Conservation (phyloP, 2,329 filamentous ascomycete genomes). For the Cordyceps cateniannulata region DNA sequence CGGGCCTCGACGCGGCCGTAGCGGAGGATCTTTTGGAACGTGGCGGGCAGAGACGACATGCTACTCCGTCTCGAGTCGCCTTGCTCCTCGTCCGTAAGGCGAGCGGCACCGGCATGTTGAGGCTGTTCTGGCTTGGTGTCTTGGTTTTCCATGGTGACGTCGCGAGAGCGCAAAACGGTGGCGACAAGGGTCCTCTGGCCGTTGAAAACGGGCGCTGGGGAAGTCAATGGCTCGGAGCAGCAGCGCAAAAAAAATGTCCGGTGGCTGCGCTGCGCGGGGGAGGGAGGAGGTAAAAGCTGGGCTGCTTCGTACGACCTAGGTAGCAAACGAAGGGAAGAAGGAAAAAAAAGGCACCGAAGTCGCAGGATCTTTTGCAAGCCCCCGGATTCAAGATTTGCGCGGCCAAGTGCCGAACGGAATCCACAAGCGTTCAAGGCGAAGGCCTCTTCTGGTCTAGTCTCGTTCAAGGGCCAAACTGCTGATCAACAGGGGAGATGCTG, state of each 20-base stretch:
- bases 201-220: too few species aligned
- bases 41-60: background rate
- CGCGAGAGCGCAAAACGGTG: background rate
- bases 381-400: background rate
- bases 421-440: background rate
- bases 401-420: background rate
- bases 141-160: background rate
- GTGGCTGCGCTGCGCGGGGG: too few species aligned
- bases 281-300: background rate
- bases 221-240: too few species aligned
- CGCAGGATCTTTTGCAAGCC: background rate
- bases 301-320: background rate
- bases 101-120: background rate
- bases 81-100: slow-evolving; percentile 5
- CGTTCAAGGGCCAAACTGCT: background rate
- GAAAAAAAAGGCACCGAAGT: background rate
- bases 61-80: background rate
- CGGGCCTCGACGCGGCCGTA: slow-evolving; percentile 36
- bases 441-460: background rate
- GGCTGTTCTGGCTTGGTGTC: background rate
- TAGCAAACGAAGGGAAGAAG: background rate
- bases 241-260: too few species aligned
- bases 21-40: slow-evolving; percentile 23
- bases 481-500: too few species aligned
- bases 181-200: too few species aligned